phyloP scores from a whole-genome alignment of 768 basidiomycete species.

The Chlorophyllum brunneum region DNA sequence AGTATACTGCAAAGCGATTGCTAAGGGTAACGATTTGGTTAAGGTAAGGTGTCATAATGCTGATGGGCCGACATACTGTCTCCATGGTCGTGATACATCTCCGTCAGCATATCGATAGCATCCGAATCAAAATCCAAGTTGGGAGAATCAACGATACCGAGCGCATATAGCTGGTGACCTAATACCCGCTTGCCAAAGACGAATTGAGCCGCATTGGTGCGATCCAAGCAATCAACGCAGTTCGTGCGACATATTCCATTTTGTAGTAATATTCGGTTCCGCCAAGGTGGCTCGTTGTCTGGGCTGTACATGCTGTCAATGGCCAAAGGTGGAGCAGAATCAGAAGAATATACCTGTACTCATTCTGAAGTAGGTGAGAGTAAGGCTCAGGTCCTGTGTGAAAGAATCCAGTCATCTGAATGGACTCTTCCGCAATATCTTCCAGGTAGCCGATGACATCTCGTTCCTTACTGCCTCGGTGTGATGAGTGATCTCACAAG shows the following conservation, averaged over 20 bases:
- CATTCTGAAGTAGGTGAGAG: constrained; percentile 57
- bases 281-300: constrained; percentile 41
- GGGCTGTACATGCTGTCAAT: constrained; percentile 7
- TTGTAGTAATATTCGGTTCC: constrained; percentile 73
- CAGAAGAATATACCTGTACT: constrained; percentile 31
- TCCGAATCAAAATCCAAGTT: constrained; percentile 90
- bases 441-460: constrained; percentile 95
- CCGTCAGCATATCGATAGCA: constrained; percentile 93
- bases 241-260: constrained; percentile 92
- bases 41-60: neutral
- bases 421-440: constrained; percentile 90
- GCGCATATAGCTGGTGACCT: constrained; percentile 92
- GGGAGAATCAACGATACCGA: constrained; percentile 84
- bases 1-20: constrained; percentile 93
- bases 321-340: neutral
- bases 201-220: constrained; percentile 96
- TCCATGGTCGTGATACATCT: constrained; percentile 98
- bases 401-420: constrained; percentile 91
- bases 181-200: constrained; percentile 94
- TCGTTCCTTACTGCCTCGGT: constrained; percentile 70
- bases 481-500: neutral
- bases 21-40: constrained; percentile 33
- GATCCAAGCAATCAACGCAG: constrained; percentile 95
- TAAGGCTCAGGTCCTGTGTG: constrained; percentile 89
- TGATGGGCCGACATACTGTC: constrained; percentile 66